Evolutionary conservation across 108 stramenopile species (phyloP), one percentile per base, ranked within the genome.

Genomic region (Skeletonema menzelii): DNA sequence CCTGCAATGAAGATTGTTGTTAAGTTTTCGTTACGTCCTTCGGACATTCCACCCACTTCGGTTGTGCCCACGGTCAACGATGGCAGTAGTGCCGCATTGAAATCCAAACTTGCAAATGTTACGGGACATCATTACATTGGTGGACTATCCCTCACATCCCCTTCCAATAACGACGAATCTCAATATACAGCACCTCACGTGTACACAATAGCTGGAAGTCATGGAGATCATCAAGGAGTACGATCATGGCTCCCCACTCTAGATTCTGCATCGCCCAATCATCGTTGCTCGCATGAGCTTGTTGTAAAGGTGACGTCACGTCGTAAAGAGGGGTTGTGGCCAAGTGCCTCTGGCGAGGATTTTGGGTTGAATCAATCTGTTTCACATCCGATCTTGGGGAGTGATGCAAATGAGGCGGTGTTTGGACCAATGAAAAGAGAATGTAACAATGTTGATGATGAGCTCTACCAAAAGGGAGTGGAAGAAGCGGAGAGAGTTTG

Each of bases 161-260:
- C 81, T 59, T 35, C 27, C 3, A 10, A 0, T 22, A 19, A 11
- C 24, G 59, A 35, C 32, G 31, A 75, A 26, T 22, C 58, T 82
- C 0, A 75, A 63, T 20, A 57, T 76, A 38, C 49, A 15, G 85
- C 82, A 12, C 94, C 94, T 5, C 88, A 95, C 65, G 82, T 88
- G 0, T 92, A 95, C 68, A 95, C 94, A 14, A 87, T 86, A 2
- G 49, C 72, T 8, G 94, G 94, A 24, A 86, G 85, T 1, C 74
- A 77, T 56, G 94, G 94, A 5, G 94, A 95, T 70, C 89, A 90
- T 70, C 88, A 92, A 73, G 94, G 94, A 49, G 81, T 91, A 22
- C 83, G 90, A 70, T 80, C 80, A 31, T 95, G 94, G 91, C 55
- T 92, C 17, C 90, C 91, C 17, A 88, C 85, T n/a, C 72, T 87